Percentiles rank a stretch among this genome's conserved stretches.
Conservation (phyloP, 1,284 basidiomycete species). For the Papiliotrema terrestris region DNA sequence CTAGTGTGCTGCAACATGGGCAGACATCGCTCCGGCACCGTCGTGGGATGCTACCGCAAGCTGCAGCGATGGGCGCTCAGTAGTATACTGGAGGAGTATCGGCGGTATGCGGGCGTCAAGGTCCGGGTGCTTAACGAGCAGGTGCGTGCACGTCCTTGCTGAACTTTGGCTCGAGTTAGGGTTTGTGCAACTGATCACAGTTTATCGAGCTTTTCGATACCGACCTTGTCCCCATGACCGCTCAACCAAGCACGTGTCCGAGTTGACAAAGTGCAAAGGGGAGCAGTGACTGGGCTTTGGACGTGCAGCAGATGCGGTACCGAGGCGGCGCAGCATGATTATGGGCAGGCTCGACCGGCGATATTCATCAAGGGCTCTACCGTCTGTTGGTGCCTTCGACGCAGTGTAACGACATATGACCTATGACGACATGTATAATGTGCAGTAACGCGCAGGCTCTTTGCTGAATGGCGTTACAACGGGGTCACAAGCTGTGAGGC, state of each 20-base stretch:
- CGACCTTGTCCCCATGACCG: constrained; percentile 50
- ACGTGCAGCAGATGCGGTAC: not conserved
- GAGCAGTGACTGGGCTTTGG: not conserved
- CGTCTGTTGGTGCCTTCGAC: too few relatives aligned
- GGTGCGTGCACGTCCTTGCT: constrained; percentile 31
- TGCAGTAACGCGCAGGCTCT: too few relatives aligned
- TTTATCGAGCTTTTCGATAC: constrained; percentile 58
- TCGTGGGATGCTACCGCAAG: constrained; percentile 52
- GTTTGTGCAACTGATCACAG: constrained; percentile 21
- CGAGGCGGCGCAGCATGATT: not conserved
- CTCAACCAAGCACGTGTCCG: not conserved
- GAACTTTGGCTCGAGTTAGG: not conserved
- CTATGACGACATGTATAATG: too few relatives aligned
- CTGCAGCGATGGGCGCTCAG: constrained; percentile 53
- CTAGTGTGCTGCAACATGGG: constrained; percentile 56
- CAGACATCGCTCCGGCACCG: constrained; percentile 54
- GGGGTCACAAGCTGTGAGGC: too few relatives aligned
- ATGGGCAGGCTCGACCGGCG: too few relatives aligned
- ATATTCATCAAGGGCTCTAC: too few relatives aligned
- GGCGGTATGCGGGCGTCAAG: constrained; percentile 54
- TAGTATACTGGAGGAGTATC: constrained; percentile 54
- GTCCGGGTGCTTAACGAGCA: constrained; percentile 55
- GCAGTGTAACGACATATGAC: too few relatives aligned
- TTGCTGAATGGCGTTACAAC: too few relatives aligned
- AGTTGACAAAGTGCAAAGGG: not conserved